Evolutionary conservation across 225 moss, liverwort and hornwort species (phyloP).

Genomic region (Bryum argenteum): DNA sequence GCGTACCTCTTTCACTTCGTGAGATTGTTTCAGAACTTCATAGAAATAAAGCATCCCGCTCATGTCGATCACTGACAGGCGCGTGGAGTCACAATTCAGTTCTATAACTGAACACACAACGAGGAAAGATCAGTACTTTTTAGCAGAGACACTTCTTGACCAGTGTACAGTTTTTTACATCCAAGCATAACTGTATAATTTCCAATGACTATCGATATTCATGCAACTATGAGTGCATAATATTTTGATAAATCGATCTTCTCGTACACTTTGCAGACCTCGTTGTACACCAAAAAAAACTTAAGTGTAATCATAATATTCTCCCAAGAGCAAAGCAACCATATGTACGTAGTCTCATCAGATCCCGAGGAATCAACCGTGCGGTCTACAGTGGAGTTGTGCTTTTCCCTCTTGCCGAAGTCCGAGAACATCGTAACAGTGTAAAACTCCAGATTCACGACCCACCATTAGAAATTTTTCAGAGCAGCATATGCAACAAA

Average conservation of each 20-base stretch:
- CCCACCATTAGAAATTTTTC: constrained; percentile 71
- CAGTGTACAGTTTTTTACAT: neutral
- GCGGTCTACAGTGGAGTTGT: constrained; percentile 68
- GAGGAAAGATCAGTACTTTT: constrained; percentile 16
- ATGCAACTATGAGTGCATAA: constrained; percentile 6
- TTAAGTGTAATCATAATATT: neutral
- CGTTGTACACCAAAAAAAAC: neutral
- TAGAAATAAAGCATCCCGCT: constrained; percentile 83
- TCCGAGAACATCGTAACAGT: constrained; percentile 57
- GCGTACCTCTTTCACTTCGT: constrained; percentile 50
- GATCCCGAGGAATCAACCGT: constrained; percentile 53
- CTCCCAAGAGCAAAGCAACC: constrained; percentile 8
- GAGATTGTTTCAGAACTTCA: constrained; percentile 51
- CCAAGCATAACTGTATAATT: neutral
- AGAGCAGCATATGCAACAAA: constrained; percentile 88
- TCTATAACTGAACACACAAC: constrained; percentile 66
- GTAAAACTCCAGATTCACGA: constrained; percentile 75
- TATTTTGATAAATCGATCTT: neutral
- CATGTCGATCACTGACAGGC: constrained; percentile 83
- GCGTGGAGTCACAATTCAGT: constrained; percentile 80
- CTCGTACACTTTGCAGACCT: neutral
- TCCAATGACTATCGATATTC: constrained; percentile 1
- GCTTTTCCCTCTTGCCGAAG: constrained; percentile 59
- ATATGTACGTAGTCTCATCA: constrained; percentile 12
- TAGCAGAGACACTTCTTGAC: constrained; percentile 1